phyloP scores from a whole-genome alignment of 73 alveolate species.

The Uronychia binucleata region DNA sequence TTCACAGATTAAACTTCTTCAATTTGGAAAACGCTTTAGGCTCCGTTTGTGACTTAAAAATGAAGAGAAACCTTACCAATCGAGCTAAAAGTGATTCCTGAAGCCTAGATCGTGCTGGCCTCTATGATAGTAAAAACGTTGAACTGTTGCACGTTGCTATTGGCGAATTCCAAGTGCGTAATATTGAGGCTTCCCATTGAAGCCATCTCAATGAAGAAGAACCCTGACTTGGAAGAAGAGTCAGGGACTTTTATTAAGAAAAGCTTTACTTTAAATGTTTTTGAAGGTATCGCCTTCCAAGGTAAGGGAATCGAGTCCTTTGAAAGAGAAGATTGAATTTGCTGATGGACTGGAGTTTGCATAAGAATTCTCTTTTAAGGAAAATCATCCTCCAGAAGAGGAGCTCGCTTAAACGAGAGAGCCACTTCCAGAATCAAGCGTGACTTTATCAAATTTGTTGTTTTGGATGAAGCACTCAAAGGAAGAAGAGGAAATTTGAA shows the following conservation, averaged over 20 bases:
- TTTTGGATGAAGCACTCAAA: not conserved
- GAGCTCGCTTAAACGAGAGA: not conserved
- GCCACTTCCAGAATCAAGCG: not conserved
- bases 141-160: not conserved
- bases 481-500: not conserved
- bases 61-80: no score
- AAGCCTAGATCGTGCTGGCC: not conserved
- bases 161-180: not conserved
- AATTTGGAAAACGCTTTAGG: no score
- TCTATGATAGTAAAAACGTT: not conserved
- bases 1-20: no score
- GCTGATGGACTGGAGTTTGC: not conserved
- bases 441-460: not conserved
- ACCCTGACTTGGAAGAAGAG: not conserved
- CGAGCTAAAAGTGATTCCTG: not conserved
- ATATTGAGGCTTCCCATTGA: not conserved
- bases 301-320: not conserved
- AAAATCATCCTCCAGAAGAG: not conserved
- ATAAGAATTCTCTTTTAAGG: not conserved
- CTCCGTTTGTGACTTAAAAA: no score
- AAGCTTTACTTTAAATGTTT: not conserved
- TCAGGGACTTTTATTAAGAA: not conserved
- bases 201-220: not conserved
- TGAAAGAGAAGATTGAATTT: not conserved
- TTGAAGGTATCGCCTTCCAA: not conserved